Evolutionary conservation across 2,329 filamentous ascomycete species (phyloP), one percentile per base, ranked within the genome.

Genomic region (Hypoxylon sp.): DNA sequence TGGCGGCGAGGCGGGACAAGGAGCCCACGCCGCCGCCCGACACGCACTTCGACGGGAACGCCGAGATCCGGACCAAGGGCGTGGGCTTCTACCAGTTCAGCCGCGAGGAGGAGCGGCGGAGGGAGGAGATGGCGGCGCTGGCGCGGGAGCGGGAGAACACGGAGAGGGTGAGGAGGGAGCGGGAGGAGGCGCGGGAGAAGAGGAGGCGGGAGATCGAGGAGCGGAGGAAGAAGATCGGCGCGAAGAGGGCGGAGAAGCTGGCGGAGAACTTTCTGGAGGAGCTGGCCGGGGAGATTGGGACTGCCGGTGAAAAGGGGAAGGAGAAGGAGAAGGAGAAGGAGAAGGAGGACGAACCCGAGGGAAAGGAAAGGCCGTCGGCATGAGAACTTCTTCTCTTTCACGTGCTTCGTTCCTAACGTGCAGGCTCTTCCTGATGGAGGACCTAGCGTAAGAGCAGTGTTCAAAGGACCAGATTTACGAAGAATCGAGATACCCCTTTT

Each of bases 71-170:
- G 65, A 93, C 88, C 45, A 95, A 96, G 73, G 96, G 96, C 3
- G 92, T 92, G 0, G 96, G 92, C 0, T 99, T 98, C 80, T 97
- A 93, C 81, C 89, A 91, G 60, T 98, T 99, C 76, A 93, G 90
- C 62, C 87, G 86, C 69, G 91, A 97, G 77, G 89, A 91, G 74
- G 88, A 86, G 74, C 82, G 86, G 49, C 83, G 89, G 74, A 78
- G 79, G 72, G 72, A 73, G 50, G 92, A 98, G 83, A 97, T 98
- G 92, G 84, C 87, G 70, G 85, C 84, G 45, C 80, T 97, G 58
- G 85, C 88, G 68, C 82, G 84, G 71, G 89, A 93, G 76, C 83
- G 92, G 62, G 79, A 82, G 66, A 86, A 88, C 74, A 96, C 92
- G 53, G 90, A 93, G 78, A 80, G 82, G 56, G 85, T 85, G 71